These are phyloP conservation scores for Ganoderma multipileum DNA, from an alignment of 1,284 basidiomycete species.

Conservation along the genomic window DNA sequence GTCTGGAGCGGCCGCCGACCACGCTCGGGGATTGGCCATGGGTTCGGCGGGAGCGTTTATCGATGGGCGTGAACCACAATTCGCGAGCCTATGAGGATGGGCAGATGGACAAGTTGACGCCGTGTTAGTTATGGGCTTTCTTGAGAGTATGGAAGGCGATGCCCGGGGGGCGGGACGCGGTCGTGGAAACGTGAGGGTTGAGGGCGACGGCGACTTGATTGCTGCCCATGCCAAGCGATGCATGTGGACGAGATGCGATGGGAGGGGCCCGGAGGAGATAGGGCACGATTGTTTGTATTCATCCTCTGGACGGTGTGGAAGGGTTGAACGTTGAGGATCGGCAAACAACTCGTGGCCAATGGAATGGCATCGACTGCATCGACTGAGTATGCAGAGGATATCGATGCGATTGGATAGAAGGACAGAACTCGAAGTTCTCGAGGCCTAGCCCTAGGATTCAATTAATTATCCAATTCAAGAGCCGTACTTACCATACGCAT, in stretches of 20 bases:
- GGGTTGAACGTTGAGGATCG: too few relatives aligned
- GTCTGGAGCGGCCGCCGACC: not conserved
- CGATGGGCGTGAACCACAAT: not conserved
- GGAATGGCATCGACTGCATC: too few relatives aligned
- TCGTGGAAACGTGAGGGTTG: not conserved
- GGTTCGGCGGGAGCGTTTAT: not conserved
- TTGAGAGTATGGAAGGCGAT: not conserved
- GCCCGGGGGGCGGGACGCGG: not conserved
- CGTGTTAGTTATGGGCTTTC: not conserved
- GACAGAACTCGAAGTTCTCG: not conserved
- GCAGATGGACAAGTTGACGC: not conserved
- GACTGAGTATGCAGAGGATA: not conserved
- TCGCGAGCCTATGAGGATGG: not conserved
- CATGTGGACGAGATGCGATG: not conserved
- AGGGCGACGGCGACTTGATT: not conserved
- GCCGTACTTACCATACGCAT: too few relatives aligned
- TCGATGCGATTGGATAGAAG: not conserved
- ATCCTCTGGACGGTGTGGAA: too few relatives aligned
- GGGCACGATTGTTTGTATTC: not conserved
- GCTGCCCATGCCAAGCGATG: not conserved
- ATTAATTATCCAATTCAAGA: too few relatives aligned
- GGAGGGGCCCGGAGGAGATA: not conserved
- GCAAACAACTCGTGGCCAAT: too few relatives aligned
- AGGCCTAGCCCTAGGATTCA: too few relatives aligned
- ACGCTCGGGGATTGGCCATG: not conserved